Evolutionary conservation across 495 filamentous ascomycete species (phyloP).

Genomic region (Aspergillus sclerotiicarbonarius): DNA sequence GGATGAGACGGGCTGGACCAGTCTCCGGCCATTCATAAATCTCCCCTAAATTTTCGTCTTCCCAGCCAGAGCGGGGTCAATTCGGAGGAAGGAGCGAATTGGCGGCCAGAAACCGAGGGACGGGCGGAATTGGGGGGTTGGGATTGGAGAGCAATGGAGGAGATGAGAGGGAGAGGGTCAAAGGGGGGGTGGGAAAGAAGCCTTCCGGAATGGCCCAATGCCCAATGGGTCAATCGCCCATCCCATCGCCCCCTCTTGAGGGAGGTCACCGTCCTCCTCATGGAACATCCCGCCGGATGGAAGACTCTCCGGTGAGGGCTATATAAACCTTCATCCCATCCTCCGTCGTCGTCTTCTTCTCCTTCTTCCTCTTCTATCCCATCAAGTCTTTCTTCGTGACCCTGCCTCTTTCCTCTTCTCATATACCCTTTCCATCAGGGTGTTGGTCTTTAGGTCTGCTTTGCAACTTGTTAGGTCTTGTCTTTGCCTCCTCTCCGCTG

Average conservation of each 20-base stretch:
- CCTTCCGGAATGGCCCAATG: slow-evolving; percentile 51
- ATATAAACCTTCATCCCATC: slow-evolving; percentile 62
- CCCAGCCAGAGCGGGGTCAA: slow-evolving; percentile 52
- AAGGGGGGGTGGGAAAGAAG: slow-evolving; percentile 43
- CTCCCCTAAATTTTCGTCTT: slow-evolving; percentile 33
- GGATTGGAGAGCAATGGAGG: slow-evolving; percentile 37
- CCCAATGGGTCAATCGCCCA: slow-evolving; percentile 41
- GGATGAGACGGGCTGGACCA: slow-evolving; percentile 31
- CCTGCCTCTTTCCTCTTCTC: slow-evolving; percentile 1
- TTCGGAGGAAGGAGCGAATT: slow-evolving; percentile 45
- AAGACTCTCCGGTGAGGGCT: slow-evolving; percentile 53
- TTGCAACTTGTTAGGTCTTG: not conserved
- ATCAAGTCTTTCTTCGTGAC: slow-evolving; percentile 22
- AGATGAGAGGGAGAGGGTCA: slow-evolving; percentile 33
- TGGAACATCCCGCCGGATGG: slow-evolving; percentile 35
- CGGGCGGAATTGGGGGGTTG: slow-evolving; percentile 36
- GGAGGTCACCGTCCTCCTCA: slow-evolving; percentile 19
- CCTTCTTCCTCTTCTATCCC: slow-evolving; percentile 57
- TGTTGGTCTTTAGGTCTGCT: not conserved
- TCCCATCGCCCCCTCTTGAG: slow-evolving; percentile 14
- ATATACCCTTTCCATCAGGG: slow-evolving; percentile 12
- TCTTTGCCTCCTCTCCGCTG: not conserved
- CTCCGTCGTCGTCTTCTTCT: slow-evolving; percentile 31
- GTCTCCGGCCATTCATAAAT: slow-evolving; percentile 29
- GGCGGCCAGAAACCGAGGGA: slow-evolving; percentile 36